Evolutionary conservation across 2,329 filamentous ascomycete species (phyloP).

Genomic region (Colletotrichum incanum): DNA sequence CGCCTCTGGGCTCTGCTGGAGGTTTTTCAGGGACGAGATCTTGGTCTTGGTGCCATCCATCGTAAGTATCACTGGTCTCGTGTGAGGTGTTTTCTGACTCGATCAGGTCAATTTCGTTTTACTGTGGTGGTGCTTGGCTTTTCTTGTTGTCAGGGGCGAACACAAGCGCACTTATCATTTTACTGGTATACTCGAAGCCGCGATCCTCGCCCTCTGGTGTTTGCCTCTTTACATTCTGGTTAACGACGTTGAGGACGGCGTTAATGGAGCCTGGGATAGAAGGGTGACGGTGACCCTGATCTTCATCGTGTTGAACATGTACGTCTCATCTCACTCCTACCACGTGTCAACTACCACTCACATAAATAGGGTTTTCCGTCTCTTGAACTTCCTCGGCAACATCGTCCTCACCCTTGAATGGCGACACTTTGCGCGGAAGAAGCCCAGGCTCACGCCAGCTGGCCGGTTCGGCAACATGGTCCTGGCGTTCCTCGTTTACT

Average conservation of each 20-base stretch:
- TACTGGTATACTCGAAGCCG: constrained; percentile 55
- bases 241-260: constrained; percentile 39
- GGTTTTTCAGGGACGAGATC: constrained; percentile 51
- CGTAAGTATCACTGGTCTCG: constrained; percentile 48
- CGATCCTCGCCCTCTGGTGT: constrained; percentile 53
- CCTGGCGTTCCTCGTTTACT: constrained; percentile 55
- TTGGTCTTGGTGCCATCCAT: constrained; percentile 54
- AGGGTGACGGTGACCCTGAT: constrained; percentile 50
- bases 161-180: constrained; percentile 58
- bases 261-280: constrained; percentile 24
- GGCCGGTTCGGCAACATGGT: constrained; percentile 47
- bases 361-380: constrained; percentile 53
- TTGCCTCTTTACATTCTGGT: constrained; percentile 45
- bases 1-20: constrained; percentile 57
- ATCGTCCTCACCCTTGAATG: constrained; percentile 56
- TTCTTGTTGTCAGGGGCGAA: constrained; percentile 54
- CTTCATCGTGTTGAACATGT: constrained; percentile 58
- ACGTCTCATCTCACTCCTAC: constrained; percentile 44
- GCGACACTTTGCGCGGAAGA: constrained; percentile 56
- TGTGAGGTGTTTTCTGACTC: constrained; percentile 5
- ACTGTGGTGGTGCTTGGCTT: constrained; percentile 52
- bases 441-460: constrained; percentile 45
- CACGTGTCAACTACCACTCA: constrained; percentile 23
- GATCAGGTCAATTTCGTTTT: constrained; percentile 56
- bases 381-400: constrained; percentile 58